Evolutionary conservation across 352 stramenopile genomes (phyloP).

Genomic region (Globisporangium ultimum): DNA sequence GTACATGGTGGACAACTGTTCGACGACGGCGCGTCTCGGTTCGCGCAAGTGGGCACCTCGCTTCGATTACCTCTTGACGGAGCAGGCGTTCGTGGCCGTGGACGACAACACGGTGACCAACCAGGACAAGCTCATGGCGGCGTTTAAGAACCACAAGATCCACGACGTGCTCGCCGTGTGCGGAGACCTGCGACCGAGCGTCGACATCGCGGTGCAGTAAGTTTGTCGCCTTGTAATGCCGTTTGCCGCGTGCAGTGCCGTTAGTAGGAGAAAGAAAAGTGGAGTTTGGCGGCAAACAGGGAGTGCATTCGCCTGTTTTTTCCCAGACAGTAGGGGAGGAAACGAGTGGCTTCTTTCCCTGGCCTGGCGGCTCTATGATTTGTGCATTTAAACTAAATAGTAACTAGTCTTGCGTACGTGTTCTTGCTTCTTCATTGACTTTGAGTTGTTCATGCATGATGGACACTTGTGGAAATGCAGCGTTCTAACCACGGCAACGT

Average conservation of each 20-base stretch:
- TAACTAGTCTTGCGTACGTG: too few relatives aligned
- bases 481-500: too few relatives aligned
- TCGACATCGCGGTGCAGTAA: conserved; percentile 93
- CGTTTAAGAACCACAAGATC: conserved; percentile 96
- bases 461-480: too few relatives aligned
- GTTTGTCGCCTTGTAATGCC: not conserved
- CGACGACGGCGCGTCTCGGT: conserved; percentile 96
- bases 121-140: conserved; percentile 86
- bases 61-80: conserved; percentile 99
- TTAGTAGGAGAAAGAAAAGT: conserved; percentile 2
- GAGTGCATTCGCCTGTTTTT: not conserved
- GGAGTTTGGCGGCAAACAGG: not conserved
- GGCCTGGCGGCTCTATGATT: too few relatives aligned
- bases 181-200: conserved; percentile 93
- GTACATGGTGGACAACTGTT: conserved; percentile 99
- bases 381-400: too few relatives aligned
- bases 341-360: not conserved
- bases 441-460: too few relatives aligned
- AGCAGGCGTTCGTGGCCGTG: conserved; percentile 95
- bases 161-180: conserved; percentile 96
- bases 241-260: conserved; percentile 1
- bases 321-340: not conserved
- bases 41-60: conserved; percentile 97
- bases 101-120: conserved; percentile 91
- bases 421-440: too few relatives aligned